phyloP scores from a whole-genome alignment of 257 asterid species.

The Fraxinus americana region DNA sequence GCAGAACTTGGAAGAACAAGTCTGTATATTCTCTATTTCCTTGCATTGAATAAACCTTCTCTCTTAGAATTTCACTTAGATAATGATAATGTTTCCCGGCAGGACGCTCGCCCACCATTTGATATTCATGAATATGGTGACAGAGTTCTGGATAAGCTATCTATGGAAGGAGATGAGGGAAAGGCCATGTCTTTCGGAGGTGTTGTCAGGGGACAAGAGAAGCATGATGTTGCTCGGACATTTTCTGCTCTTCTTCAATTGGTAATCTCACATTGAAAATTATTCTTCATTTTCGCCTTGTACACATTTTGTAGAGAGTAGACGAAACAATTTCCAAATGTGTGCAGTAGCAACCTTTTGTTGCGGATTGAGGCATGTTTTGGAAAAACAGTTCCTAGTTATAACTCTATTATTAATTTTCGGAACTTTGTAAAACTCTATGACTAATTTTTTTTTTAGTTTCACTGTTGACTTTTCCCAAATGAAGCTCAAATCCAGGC shows the following conservation, averaged over 20 bases:
- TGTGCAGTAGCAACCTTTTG: not conserved
- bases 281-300: not conserved
- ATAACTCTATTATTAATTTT: too few relatives aligned
- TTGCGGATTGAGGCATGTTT: not conserved
- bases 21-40: constrained; percentile 29
- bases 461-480: too few relatives aligned
- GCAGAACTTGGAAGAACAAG: constrained; percentile 82
- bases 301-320: constrained; percentile 6
- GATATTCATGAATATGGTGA: constrained; percentile 91
- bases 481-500: too few relatives aligned
- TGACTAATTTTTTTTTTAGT: too few relatives aligned
- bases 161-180: constrained; percentile 37
- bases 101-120: constrained; percentile 89
- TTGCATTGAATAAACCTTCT: constrained; percentile 6
- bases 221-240: constrained; percentile 91
- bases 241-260: constrained; percentile 96
- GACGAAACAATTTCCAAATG: not conserved
- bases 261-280: constrained; percentile 41
- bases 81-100: constrained; percentile 28
- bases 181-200: constrained; percentile 60
- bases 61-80: constrained; percentile 7
- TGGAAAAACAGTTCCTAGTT: not conserved
- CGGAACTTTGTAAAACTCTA: too few relatives aligned
- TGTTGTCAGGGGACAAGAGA: constrained; percentile 76
- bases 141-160: constrained; percentile 63